Conservation (phyloP, 2,329 filamentous ascomycete genomes). For the Pseudogymnoascus sp. region DNA sequence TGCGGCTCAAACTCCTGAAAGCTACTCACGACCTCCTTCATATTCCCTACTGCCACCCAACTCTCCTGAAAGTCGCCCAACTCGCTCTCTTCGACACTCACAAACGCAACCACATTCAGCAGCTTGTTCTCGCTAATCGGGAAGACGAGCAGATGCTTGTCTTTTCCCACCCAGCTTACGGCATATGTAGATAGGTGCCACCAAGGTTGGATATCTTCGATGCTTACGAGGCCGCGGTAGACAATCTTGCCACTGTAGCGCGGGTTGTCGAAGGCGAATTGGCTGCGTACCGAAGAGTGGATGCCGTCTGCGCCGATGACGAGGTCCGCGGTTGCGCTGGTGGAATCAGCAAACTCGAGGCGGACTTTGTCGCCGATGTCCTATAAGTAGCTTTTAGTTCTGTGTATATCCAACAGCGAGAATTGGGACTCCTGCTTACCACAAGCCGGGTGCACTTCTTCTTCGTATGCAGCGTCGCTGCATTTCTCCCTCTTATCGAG, state of each 20-base stretch:
- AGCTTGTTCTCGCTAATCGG: constrained; percentile 30
- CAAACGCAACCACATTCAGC: constrained; percentile 33
- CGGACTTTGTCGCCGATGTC: not conserved
- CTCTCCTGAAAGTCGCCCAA: constrained; percentile 29
- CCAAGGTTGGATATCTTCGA: constrained; percentile 13
- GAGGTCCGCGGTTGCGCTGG: not conserved
- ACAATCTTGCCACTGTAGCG: constrained; percentile 21
- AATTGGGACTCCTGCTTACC: not conserved
- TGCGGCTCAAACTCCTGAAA: not conserved
- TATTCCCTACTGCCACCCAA: constrained; percentile 28
- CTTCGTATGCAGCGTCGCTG: constrained; percentile 24
- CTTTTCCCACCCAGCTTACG: constrained; percentile 27
- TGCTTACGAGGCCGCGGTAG: constrained; percentile 22
- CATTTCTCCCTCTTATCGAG: constrained; percentile 18
- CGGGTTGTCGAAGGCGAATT: constrained; percentile 15
- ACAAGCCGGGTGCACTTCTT: constrained; percentile 20
- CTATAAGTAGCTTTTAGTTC: not conserved
- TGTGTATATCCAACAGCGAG: not conserved
- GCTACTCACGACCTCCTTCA: constrained; percentile 10
- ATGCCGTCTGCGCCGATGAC: constrained; percentile 1
- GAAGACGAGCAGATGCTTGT: constrained; percentile 32
- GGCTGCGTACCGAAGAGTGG: not conserved
- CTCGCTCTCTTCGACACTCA: constrained; percentile 27
- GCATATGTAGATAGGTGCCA: constrained; percentile 24
- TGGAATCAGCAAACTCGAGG: not conserved